phyloP scores from a whole-genome alignment of 441 rosid genomes.

The Biscutella auriculata region DNA sequence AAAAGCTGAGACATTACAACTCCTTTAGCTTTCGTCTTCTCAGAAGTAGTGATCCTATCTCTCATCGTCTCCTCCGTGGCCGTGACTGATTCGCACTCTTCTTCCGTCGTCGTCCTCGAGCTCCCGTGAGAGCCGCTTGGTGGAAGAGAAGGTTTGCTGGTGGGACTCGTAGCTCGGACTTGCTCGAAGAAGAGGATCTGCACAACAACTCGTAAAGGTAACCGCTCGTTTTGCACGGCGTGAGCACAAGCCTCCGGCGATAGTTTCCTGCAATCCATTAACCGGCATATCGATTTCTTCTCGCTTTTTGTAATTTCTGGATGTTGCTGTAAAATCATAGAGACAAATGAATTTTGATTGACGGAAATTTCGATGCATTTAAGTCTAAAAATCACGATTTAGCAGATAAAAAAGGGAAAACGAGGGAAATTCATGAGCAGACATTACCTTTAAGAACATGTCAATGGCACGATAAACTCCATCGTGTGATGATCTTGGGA shows the following conservation, averaged over 20 bases:
- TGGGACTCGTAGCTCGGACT: constrained; percentile 35
- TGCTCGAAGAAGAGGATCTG: constrained; percentile 64
- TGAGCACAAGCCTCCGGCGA: constrained; percentile 45
- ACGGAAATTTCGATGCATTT: background rate
- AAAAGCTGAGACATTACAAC: constrained; percentile 35
- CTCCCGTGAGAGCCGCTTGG: constrained; percentile 31
- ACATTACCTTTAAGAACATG: constrained; percentile 68
- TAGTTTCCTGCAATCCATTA: constrained; percentile 53
- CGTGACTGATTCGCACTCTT: constrained; percentile 58
- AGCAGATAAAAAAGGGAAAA: too few relatives aligned
- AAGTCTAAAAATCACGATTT: background rate
- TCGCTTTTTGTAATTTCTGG: constrained; percentile 41
- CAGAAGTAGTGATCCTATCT: constrained; percentile 7
- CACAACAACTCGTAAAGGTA: constrained; percentile 48
- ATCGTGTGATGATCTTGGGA: constrained; percentile 67
- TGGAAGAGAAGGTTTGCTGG: constrained; percentile 27
- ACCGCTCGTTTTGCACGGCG: constrained; percentile 53
- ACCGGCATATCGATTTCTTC: constrained; percentile 38
- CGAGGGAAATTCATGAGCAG: background rate
- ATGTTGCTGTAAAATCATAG: constrained; percentile 31
- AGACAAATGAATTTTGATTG: background rate
- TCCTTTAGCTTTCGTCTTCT: constrained; percentile 37
- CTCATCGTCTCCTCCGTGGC: constrained; percentile 38
- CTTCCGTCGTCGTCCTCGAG: constrained; percentile 55
- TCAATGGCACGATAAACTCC: constrained; percentile 78